These are phyloP conservation scores for Adenanthera pavonina DNA, from an alignment of 306 rosid genomes.

Conservation along the genomic window DNA sequence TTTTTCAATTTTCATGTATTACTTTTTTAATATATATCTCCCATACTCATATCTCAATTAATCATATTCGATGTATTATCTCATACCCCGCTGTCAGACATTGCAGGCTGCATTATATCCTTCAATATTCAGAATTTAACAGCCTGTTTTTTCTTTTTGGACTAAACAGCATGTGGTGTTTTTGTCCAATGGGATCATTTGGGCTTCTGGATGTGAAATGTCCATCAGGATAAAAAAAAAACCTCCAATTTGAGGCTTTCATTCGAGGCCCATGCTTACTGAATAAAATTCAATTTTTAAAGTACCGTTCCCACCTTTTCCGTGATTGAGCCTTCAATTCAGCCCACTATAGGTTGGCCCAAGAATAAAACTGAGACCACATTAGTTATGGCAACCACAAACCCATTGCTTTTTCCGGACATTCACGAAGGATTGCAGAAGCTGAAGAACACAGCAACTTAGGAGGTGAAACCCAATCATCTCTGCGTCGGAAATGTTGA, in stretches of 20 bases:
- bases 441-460: background rate
- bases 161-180: background rate
- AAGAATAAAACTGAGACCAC: background rate
- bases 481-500: conserved; percentile 50
- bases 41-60: no score
- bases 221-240: background rate
- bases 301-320: no score
- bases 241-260: conserved; percentile 37
- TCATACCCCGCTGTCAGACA: no score
- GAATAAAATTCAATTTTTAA: no score
- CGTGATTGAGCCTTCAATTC: background rate
- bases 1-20: no score
- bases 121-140: background rate
- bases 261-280: conserved; percentile 33
- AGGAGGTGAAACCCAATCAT: background rate
- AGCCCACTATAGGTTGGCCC: background rate
- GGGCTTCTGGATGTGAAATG: conserved; percentile 38
- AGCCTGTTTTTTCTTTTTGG: background rate
- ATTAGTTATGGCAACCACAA: background rate
- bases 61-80: no score
- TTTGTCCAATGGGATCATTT: conserved; percentile 45
- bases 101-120: conserved; percentile 5
- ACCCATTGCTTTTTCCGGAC: background rate
- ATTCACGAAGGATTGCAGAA: background rate
- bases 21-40: no score